phyloP scores from a whole-genome alignment of 805 yeast genomes.

The Saccharomycopsis babjevae region DNA sequence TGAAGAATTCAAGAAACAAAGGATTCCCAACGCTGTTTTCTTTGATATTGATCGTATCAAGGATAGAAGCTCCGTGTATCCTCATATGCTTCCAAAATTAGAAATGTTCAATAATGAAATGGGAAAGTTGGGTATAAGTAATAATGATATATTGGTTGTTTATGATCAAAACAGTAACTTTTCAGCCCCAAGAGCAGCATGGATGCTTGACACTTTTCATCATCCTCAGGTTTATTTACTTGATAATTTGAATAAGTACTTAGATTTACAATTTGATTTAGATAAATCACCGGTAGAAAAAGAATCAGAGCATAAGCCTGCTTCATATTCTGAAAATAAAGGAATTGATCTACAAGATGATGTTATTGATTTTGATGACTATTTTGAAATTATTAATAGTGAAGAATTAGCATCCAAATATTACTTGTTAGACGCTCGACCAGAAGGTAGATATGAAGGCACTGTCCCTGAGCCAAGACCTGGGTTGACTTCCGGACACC shows the following conservation, averaged over 20 bases:
- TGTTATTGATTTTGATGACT: conserved; percentile 43
- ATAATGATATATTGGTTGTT: conserved; percentile 55
- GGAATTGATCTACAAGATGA: conserved; percentile 32
- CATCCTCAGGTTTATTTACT: conserved; percentile 61
- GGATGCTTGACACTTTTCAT: conserved; percentile 78
- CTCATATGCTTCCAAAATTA: conserved; percentile 81
- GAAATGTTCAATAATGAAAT: conserved; percentile 45
- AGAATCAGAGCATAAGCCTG: not conserved
- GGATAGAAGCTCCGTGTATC: conserved; percentile 52
- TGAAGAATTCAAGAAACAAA: conserved; percentile 45
- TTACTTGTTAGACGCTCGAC: conserved; percentile 73
- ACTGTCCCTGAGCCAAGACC: conserved; percentile 80
- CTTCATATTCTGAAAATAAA: not conserved
- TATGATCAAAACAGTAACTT: conserved; percentile 83
- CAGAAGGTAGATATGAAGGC: conserved; percentile 67
- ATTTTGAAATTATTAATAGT: conserved; percentile 29
- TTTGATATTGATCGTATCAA: conserved; percentile 70
- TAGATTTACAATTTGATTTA: conserved; percentile 29
- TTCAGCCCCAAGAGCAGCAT: conserved; percentile 83
- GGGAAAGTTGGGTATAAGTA: conserved; percentile 44
- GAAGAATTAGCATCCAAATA: conserved; percentile 35
- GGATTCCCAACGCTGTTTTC: conserved; percentile 59
- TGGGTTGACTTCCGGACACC: conserved; percentile 82
- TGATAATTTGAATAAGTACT: conserved; percentile 55
- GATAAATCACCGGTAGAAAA: conserved; percentile 9